These are phyloP conservation scores for Babesia bigemina DNA, from an alignment of 169 alveolate genomes.

Conservation along the genomic window DNA sequence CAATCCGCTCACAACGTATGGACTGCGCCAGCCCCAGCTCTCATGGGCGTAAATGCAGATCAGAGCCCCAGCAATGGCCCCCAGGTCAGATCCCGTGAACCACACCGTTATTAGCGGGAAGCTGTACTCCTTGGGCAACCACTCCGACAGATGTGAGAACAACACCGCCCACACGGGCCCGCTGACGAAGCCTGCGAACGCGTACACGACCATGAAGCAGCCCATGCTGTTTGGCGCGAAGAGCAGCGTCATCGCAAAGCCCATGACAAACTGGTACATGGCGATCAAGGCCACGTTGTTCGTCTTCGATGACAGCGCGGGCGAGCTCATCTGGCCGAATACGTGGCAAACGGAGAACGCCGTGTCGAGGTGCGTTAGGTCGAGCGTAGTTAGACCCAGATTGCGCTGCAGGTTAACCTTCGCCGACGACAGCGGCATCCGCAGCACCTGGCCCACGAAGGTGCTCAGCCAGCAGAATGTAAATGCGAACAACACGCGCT, in stretches of 20 bases:
- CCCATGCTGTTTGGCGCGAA: constrained; percentile 1
- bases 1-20: constrained; percentile 47
- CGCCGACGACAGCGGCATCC: constrained; percentile 60
- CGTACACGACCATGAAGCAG: constrained; percentile 41
- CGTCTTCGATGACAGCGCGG: constrained; percentile 33
- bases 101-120: constrained; percentile 46
- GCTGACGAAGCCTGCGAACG: constrained; percentile 53
- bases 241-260: constrained; percentile 26
- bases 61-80: constrained; percentile 27
- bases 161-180: constrained; percentile 44
- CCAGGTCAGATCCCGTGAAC: constrained; percentile 54
- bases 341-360: constrained; percentile 26
- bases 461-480: constrained; percentile 43
- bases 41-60: constrained; percentile 50
- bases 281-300: constrained; percentile 23
- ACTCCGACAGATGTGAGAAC: constrained; percentile 41
- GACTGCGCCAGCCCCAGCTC: constrained; percentile 48
- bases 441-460: constrained; percentile 46
- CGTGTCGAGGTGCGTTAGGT: constrained; percentile 57
- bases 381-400: constrained; percentile 32
- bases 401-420: constrained; percentile 50
- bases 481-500: constrained; percentile 34
- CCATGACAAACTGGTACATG: constrained; percentile 41
- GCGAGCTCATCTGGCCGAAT: constrained; percentile 56
- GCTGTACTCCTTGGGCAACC: constrained; percentile 64